These are phyloP conservation scores for Fagopyrum esculentum DNA, from an alignment of 148 eudicot genomes.

Conservation along the genomic window DNA sequence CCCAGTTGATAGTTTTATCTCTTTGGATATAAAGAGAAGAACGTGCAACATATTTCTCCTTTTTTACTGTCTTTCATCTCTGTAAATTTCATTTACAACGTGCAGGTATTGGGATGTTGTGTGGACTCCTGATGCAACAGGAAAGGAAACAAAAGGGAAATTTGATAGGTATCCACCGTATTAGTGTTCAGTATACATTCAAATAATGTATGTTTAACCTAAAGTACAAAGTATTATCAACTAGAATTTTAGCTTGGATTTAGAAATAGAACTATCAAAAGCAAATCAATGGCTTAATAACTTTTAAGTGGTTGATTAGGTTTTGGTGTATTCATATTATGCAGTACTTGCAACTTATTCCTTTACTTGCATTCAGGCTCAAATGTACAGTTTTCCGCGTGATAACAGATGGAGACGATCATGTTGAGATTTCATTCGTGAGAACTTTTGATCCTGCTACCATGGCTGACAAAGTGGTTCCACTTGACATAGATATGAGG, in stretches of 20 bases:
- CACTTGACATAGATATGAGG: conserved; percentile 81
- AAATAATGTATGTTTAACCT: too few species aligned
- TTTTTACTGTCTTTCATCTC: too few species aligned
- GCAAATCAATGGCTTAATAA: neutral
- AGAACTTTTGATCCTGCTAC: conserved; percentile 31
- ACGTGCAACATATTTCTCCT: too few species aligned
- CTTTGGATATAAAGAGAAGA: too few species aligned
- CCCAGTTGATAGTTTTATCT: too few species aligned
- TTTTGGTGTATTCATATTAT: too few species aligned
- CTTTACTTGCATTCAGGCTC: conserved; percentile 14
- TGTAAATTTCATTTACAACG: neutral
- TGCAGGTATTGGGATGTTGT: conserved; percentile 51
- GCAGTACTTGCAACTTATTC: neutral
- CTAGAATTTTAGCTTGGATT: neutral
- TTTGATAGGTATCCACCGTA: conserved; percentile 29
- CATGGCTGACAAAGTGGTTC: conserved; percentile 18
- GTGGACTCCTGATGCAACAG: conserved; percentile 14
- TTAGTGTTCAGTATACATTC: too few species aligned
- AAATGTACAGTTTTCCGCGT: conserved; percentile 23
- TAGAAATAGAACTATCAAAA: neutral
- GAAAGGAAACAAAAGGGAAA: conserved; percentile 24
- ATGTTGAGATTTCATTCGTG: conserved; percentile 63
- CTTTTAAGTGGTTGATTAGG: too few species aligned
- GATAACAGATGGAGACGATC: conserved; percentile 40
- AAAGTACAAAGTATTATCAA: too few species aligned